Conservation (phyloP, 164 flowering plant species). For the Magnolia sinica region DNA sequence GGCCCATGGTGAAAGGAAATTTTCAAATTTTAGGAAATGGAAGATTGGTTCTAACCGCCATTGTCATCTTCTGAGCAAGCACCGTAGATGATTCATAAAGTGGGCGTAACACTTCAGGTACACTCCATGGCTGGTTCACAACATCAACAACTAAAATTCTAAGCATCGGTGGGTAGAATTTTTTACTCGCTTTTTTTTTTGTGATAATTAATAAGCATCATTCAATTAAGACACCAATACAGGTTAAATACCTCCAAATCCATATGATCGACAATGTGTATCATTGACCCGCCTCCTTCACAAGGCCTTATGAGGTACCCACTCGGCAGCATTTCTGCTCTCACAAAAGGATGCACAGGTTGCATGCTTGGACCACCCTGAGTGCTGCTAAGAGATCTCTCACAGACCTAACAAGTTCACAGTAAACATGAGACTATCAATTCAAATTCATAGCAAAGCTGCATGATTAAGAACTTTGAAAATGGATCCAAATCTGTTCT, state of each 20-base stretch:
- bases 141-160: not conserved
- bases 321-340: slow-evolving; percentile 95
- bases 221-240: not conserved
- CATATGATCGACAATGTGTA: slow-evolving; percentile 94
- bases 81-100: slow-evolving; percentile 86
- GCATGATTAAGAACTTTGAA: not conserved
- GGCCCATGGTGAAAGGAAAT: too few relatives aligned
- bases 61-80: slow-evolving; percentile 86
- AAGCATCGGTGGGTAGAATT: not conserved
- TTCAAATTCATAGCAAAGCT: not conserved
- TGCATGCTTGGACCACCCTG: slow-evolving; percentile 92
- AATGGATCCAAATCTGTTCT: not conserved
- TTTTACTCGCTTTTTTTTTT: not conserved
- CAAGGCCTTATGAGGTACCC: slow-evolving; percentile 92
- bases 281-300: slow-evolving; percentile 98
- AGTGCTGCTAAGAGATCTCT: slow-evolving; percentile 77
- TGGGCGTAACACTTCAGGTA: slow-evolving; percentile 95
- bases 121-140: slow-evolving; percentile 70
- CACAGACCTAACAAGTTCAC: slow-evolving; percentile 66
- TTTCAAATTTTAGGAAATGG: not conserved
- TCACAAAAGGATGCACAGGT: slow-evolving; percentile 75
- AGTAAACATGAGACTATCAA: not conserved
- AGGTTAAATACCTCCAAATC: slow-evolving; percentile 67
- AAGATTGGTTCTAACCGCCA: slow-evolving; percentile 48
- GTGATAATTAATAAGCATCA: not conserved